Conservation (phyloP, 768 basidiomycete species). For the Mycena maculata region DNA sequence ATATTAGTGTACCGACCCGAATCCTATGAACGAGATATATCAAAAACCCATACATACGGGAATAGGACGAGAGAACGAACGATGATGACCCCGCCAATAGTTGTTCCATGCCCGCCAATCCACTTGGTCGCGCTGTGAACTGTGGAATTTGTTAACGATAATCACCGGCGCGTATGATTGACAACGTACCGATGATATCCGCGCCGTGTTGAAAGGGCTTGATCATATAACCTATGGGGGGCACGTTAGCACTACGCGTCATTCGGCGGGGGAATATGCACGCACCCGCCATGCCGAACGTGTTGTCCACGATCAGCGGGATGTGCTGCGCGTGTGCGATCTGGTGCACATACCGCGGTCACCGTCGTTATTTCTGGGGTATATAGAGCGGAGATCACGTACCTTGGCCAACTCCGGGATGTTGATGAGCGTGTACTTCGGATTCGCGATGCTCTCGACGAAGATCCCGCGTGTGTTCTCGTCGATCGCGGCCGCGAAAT, state of each 20-base stretch:
- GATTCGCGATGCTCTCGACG: slow-evolving; percentile 85
- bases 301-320: slow-evolving; percentile 86
- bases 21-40: not conserved
- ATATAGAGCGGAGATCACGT: not conserved
- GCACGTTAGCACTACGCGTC: not conserved
- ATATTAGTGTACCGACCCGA: no score
- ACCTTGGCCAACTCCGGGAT: slow-evolving; percentile 79
- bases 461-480: slow-evolving; percentile 82
- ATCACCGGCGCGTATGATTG: not conserved
- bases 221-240: slow-evolving; percentile 64
- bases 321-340: slow-evolving; percentile 78
- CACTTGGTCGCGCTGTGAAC: slow-evolving; percentile 88
- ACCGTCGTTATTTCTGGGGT: not conserved
- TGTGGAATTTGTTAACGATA: slow-evolving; percentile 28
- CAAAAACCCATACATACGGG: not conserved
- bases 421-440: slow-evolving; percentile 74
- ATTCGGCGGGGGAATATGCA: not conserved
- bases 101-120: slow-evolving; percentile 86
- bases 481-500: slow-evolving; percentile 76
- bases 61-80: slow-evolving; percentile 51
- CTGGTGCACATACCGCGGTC: slow-evolving; percentile 47
- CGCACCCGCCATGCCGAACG: slow-evolving; percentile 76
- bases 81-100: slow-evolving; percentile 80
- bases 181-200: slow-evolving; percentile 70
- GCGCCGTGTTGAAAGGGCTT: slow-evolving; percentile 80